Base-by-base conservation (phyloP, 2,329 filamentous ascomycete genomes). In the Microsporum ferrugineum region DNA sequence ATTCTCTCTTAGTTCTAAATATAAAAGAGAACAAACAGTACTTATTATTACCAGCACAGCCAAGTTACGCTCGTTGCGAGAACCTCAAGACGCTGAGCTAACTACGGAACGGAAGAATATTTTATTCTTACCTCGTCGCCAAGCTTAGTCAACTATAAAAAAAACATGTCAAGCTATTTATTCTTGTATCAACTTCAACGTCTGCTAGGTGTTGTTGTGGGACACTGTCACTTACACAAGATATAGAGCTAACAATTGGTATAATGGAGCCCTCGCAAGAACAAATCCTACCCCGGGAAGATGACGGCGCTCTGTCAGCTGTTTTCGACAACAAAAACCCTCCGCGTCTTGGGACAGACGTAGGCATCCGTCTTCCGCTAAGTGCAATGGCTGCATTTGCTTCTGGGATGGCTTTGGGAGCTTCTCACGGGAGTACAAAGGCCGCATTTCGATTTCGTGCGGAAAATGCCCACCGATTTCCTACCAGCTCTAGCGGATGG, bases 391-490 rank as follows among this genome's bases (percentile, higher is more conserved):
- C 84, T 31, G 84, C 87, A 5, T 88, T 88, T 66, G 68, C 82
- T 2, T 77, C 86, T n/a, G 89, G 90, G 60, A 80, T 88, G 70
- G 77, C 77, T 0, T 78, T 96, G 10, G 91, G 91, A 31, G 77
- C 86, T 17, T 80, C 84, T 5, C 84, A 91, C 61, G 90, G 89
- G 29, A 86, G 85, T 62, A 85, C 85, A 69, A 85, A 82, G 71
- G 84, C 89, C 0, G 86, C 88, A 58, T 80, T 95, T 62, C 87
- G 88, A 43, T 99, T 96, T 77, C 87, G 92, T 60, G 94, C 94
- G 63, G 94, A 99, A 76, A 95, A 99, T 71, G 91, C 94, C 0
- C 94, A 99, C 79, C 88, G 92, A 66, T 84, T 96, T 64, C 94
- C 94, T 23, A 85, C 84, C 2, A 86, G 86, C 0, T 86, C 89